Percentiles rank a stretch among this genome's conserved stretches.
Conservation (phyloP, 2,329 filamentous ascomycete genomes). For the Colletotrichum lini region DNA sequence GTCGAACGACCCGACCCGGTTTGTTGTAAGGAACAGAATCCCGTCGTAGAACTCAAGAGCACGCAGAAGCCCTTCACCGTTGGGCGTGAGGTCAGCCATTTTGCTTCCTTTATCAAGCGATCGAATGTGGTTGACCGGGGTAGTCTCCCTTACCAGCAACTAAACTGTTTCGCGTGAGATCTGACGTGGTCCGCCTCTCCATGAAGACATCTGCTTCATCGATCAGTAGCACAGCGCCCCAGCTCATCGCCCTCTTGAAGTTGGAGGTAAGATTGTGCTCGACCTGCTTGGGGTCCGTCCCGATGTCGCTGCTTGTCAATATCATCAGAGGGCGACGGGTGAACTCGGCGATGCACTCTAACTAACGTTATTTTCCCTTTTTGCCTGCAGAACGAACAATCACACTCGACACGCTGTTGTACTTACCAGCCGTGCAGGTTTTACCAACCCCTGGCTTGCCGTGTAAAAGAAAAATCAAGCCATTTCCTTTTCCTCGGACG, state of each 20-base stretch:
- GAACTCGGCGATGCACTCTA: slow-evolving; percentile 53
- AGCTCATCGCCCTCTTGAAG: slow-evolving; percentile 45
- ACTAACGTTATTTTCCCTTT: background rate
- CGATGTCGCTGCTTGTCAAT: slow-evolving; percentile 49
- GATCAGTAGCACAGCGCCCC: slow-evolving; percentile 49
- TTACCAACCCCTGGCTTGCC: slow-evolving; percentile 39
- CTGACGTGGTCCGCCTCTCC: slow-evolving; percentile 40
- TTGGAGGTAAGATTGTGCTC: slow-evolving; percentile 39
- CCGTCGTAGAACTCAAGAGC: slow-evolving; percentile 51
- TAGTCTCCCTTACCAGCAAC: slow-evolving; percentile 39
- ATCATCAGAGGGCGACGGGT: slow-evolving; percentile 51
- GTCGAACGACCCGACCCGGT: slow-evolving; percentile 49
- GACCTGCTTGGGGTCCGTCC: slow-evolving; percentile 27
- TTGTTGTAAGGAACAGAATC: slow-evolving; percentile 51
- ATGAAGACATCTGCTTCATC: slow-evolving; percentile 50
- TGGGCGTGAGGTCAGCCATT: background rate
- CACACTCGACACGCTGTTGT: too few relatives aligned
- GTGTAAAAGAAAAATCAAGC: slow-evolving; percentile 28
- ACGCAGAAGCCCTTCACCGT: slow-evolving; percentile 47
- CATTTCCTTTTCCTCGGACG: slow-evolving; percentile 30
- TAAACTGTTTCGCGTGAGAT: slow-evolving; percentile 39
- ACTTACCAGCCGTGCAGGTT: slow-evolving; percentile 37
- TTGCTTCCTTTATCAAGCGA: background rate
- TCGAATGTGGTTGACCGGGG: background rate
- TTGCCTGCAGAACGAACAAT: background rate